Percentiles rank a stretch among this genome's conserved stretches.
These are phyloP conservation scores for Phoenix dactylifera DNA, from an alignment of 176 grass and related monocot species.

Conservation along the genomic window DNA sequence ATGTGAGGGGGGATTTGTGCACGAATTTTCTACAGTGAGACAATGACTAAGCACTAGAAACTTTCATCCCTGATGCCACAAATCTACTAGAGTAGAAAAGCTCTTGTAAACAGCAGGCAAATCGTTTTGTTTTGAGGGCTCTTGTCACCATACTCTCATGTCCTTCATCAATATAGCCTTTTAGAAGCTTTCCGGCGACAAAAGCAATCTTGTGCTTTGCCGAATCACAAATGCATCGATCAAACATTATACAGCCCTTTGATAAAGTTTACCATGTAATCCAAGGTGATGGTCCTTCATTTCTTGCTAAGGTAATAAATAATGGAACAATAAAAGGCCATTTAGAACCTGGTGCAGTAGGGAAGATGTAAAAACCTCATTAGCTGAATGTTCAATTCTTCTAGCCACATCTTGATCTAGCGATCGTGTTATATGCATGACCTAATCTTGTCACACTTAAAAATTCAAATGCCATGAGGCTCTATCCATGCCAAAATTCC, in stretches of 20 bases:
- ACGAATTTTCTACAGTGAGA: slow-evolving; percentile 2
- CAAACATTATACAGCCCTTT: not conserved
- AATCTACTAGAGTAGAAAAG: not conserved
- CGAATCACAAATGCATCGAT: not conserved
- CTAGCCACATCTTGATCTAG: too few relatives aligned
- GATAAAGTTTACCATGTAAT: not conserved
- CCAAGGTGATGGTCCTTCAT: not conserved
- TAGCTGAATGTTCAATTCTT: too few relatives aligned
- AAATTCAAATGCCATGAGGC: too few relatives aligned
- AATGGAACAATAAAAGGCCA: too few relatives aligned
- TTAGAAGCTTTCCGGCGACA: slow-evolving; percentile 1
- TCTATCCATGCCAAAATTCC: too few relatives aligned
- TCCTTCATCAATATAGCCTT: not conserved
- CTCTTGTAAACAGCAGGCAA: not conserved
- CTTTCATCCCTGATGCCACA: not conserved
- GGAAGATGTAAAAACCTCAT: too few relatives aligned
- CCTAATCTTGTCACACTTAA: too few relatives aligned
- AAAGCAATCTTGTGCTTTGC: not conserved
- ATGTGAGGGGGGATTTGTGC: slow-evolving; percentile 47
- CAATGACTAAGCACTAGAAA: not conserved
- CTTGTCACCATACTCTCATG: not conserved
- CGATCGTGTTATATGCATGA: too few relatives aligned
- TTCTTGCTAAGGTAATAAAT: too few relatives aligned
- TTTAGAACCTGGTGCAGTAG: too few relatives aligned
- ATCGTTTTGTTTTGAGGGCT: not conserved